Conservation (phyloP, 495 filamentous ascomycete species). For the Lasiosphaeris hirsuta region DNA sequence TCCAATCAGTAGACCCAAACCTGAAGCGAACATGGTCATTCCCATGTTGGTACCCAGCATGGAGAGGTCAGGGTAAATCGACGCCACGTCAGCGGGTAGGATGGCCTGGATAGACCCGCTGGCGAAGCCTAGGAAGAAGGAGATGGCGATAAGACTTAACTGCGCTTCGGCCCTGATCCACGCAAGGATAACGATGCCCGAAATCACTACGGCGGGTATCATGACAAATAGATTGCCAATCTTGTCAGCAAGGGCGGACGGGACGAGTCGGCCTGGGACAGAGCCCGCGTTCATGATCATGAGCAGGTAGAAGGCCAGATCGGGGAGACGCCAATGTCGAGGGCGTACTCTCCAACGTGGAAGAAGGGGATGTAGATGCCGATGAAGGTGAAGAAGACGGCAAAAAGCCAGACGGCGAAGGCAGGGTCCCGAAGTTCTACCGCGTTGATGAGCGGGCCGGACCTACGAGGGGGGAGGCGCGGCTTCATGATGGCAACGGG, state of each 20-base stretch:
- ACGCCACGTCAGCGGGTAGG: conserved; percentile 56
- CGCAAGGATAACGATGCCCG: conserved; percentile 31
- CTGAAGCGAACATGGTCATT: conserved; percentile 57
- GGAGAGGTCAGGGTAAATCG: conserved; percentile 53
- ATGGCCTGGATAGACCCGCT: conserved; percentile 62
- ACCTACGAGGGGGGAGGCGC: conserved; percentile 31
- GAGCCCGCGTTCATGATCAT: conserved; percentile 47
- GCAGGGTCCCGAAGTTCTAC: conserved; percentile 40
- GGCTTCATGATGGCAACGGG: conserved; percentile 54
- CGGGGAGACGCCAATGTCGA: conserved; percentile 48
- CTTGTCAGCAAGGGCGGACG: conserved; percentile 39
- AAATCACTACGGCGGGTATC: conserved; percentile 23
- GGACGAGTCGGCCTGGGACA: conserved; percentile 44
- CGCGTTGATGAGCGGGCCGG: conserved; percentile 33
- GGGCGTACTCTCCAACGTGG: conserved; percentile 55
- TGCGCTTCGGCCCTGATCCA: conserved; percentile 35
- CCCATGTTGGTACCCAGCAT: conserved; percentile 66
- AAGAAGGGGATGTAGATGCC: conserved; percentile 64
- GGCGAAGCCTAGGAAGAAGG: conserved; percentile 41
- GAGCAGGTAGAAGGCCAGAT: conserved; percentile 43
- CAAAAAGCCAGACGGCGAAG: conserved; percentile 46
- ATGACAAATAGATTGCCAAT: conserved; percentile 37
- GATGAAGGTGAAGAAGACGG: conserved; percentile 60
- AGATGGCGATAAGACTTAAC: conserved; percentile 38
- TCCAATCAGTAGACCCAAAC: conserved; percentile 60